Percentiles rank a stretch among this genome's conserved stretches.
These are phyloP conservation scores for Alternaria viburni DNA, from an alignment of 2,329 filamentous ascomycete genomes.

Conservation along the genomic window DNA sequence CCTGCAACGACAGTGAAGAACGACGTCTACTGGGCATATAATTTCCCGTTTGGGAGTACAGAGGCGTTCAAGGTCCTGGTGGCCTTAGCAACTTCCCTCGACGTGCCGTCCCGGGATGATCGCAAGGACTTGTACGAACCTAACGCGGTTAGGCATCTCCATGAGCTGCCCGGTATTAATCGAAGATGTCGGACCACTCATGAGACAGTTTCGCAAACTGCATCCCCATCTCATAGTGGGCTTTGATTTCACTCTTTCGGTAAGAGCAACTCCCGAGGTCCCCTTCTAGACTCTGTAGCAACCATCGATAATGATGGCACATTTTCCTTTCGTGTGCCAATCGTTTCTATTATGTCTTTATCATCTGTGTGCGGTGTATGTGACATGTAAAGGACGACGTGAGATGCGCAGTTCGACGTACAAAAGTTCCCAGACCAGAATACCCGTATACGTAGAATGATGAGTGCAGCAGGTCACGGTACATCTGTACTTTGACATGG, in stretches of 20 bases:
- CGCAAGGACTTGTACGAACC: not conserved
- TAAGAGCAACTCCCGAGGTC: not conserved
- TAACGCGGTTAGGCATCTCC: not conserved
- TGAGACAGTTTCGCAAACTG: not conserved
- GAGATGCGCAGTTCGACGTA: not conserved
- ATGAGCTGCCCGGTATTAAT: not conserved
- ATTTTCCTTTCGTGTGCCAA: not conserved
- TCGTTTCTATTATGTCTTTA: fast-evolving
- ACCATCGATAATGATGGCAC: not conserved
- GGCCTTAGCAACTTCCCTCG: not conserved
- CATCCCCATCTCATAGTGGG: not conserved
- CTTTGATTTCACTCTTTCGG: not conserved
- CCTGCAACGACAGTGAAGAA: not conserved
- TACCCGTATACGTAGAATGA: not conserved
- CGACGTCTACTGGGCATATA: not conserved
- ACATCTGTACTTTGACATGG: not conserved
- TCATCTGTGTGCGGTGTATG: not conserved
- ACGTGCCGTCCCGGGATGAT: not conserved
- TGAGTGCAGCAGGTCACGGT: not conserved
- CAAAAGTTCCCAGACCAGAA: not conserved
- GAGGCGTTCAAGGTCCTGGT: not conserved
- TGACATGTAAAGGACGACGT: not conserved
- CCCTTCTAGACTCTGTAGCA: not conserved
- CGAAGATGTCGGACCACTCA: not conserved
- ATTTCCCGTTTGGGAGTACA: not conserved